phyloP scores from a whole-genome alignment of 805 yeast species.

The Starmerella kuoi region DNA sequence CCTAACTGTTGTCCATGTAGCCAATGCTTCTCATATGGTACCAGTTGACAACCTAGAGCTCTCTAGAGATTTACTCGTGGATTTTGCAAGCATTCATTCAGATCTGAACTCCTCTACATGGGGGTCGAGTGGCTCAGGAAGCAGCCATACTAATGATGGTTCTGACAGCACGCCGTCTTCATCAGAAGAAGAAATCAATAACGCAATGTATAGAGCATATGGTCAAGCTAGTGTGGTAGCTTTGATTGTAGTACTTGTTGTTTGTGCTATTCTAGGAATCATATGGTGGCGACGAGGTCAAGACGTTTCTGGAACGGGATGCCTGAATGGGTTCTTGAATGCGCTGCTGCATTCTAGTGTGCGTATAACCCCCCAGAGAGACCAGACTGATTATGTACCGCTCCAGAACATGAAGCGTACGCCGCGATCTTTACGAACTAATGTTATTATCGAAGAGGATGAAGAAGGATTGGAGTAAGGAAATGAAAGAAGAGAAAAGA shows the following conservation, averaged over 20 bases:
- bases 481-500: too few relatives aligned
- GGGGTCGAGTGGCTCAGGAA: neutral
- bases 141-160: neutral
- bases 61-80: constrained; percentile 26
- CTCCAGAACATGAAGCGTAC: constrained; percentile 12
- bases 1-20: constrained; percentile 61
- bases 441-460: constrained; percentile 21
- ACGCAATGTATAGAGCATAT: constrained; percentile 30
- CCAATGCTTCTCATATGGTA: constrained; percentile 84
- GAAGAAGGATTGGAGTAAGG: constrained; percentile 20
- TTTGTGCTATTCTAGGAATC: constrained; percentile 16
- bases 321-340: constrained; percentile 16
- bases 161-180: neutral
- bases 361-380: constrained; percentile 1
- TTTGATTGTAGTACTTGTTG: constrained; percentile 27
- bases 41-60: constrained; percentile 47
- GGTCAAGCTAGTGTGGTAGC: constrained; percentile 31
- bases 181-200: constrained; percentile 13
- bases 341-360: constrained; percentile 20
- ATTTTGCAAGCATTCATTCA: neutral
- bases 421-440: constrained; percentile 11
- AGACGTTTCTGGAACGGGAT: constrained; percentile 15
- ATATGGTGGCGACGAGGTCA: constrained; percentile 20
- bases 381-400: constrained; percentile 16
- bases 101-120: too few relatives aligned